Evolutionary conservation across 495 filamentous ascomycete genomes (phyloP).

Genomic region (Bacidia gigantensis): DNA sequence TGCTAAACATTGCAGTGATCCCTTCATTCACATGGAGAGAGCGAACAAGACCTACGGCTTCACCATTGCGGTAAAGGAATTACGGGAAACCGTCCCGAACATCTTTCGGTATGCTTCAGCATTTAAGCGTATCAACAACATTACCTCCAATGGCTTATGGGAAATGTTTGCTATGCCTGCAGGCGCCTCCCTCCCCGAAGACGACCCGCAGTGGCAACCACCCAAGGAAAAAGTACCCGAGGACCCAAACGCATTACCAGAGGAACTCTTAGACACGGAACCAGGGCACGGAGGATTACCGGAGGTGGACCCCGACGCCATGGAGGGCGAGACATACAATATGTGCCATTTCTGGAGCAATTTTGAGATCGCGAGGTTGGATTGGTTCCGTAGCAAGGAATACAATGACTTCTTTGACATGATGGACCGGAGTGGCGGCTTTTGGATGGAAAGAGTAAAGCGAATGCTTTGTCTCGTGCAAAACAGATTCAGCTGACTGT

Average conservation of each 20-base stretch:
- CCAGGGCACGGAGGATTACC: slow-evolving; percentile 56
- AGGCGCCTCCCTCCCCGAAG: slow-evolving; percentile 40
- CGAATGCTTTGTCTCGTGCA: background rate
- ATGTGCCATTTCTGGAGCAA: slow-evolving; percentile 99
- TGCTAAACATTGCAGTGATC: slow-evolving; percentile 52
- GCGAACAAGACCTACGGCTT: slow-evolving; percentile 97
- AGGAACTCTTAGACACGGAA: slow-evolving; percentile 69
- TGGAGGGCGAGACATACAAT: slow-evolving; percentile 97
- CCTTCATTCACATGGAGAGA: slow-evolving; percentile 84
- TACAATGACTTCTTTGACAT: slow-evolving; percentile 98
- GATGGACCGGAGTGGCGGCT: slow-evolving; percentile 96
- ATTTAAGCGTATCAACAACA: slow-evolving; percentile 85
- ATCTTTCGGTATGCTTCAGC: slow-evolving; percentile 99
- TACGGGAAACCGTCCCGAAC: slow-evolving; percentile 95
- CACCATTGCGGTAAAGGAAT: slow-evolving; percentile 97
- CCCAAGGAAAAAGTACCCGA: slow-evolving; percentile 20
- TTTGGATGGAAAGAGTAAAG: slow-evolving; percentile 92
- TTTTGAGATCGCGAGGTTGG: slow-evolving; percentile 91
- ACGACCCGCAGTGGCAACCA: slow-evolving; percentile 54
- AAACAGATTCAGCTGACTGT: slow-evolving; percentile 19
- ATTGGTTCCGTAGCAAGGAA: slow-evolving; percentile 90
- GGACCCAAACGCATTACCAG: slow-evolving; percentile 39
- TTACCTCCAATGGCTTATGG: slow-evolving; percentile 88
- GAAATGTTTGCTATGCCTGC: slow-evolving; percentile 91
- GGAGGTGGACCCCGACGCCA: slow-evolving; percentile 79